A percentile compares a stretch with the other conserved stretches of the same genome.
Conservation (phyloP, 2,329 filamentous ascomycete genomes). For the Epichloe scottii region DNA sequence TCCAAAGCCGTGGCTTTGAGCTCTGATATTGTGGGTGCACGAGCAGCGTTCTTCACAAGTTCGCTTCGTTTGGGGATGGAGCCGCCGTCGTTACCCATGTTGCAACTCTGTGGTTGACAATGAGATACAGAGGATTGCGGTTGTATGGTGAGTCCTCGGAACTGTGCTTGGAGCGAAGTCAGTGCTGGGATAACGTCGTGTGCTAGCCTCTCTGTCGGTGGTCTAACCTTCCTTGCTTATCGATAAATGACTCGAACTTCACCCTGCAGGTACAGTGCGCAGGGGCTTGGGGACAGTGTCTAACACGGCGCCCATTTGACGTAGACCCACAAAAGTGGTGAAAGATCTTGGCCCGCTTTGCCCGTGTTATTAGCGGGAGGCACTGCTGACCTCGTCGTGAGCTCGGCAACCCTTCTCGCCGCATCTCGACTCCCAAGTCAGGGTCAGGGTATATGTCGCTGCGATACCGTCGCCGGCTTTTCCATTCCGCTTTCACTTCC, state of each 20-base stretch:
- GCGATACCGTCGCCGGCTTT: neutral
- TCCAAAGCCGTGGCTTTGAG: slow-evolving; percentile 81
- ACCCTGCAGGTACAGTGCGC: no score
- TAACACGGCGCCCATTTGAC: slow-evolving; percentile 7
- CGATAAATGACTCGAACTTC: no score
- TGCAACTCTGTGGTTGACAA: neutral
- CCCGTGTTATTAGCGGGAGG: neutral
- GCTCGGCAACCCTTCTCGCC: neutral
- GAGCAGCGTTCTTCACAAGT: slow-evolving; percentile 86
- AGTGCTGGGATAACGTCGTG: no score
- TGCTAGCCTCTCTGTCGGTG: no score
- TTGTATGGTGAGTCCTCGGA: neutral
- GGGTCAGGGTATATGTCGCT: neutral
- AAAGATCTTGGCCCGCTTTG: neutral
- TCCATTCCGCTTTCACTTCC: neutral
- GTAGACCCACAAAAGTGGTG: no score
- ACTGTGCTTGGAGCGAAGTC: neutral
- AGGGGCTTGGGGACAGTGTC: neutral
- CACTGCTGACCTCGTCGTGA: neutral
- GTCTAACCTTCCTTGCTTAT: no score
- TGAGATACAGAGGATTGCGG: neutral
- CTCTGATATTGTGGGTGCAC: slow-evolving; percentile 68
- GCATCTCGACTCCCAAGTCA: neutral
- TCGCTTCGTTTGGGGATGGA: slow-evolving; percentile 92
- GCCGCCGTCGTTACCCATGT: slow-evolving; percentile 90